Evolutionary conservation across 352 stramenopile species (phyloP).

Genomic region (Phytophthora pseudosyringae): DNA sequence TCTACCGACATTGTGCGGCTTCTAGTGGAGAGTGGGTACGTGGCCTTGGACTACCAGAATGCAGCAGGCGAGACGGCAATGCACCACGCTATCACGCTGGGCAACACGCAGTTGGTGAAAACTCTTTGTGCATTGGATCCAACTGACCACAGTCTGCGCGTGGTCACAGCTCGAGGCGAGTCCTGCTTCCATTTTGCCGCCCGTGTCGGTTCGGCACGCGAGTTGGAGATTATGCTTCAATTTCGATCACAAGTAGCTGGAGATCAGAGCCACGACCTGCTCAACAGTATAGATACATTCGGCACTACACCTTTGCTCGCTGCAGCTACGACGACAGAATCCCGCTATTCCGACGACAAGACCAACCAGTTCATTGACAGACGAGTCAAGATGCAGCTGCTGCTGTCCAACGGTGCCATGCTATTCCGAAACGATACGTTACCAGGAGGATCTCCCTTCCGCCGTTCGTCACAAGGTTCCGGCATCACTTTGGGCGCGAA

Average conservation of each 20-base stretch:
- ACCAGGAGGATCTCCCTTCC: slow-evolving; percentile 1
- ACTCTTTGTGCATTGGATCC: slow-evolving; percentile 22
- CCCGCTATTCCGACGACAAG: not conserved
- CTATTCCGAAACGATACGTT: slow-evolving; percentile 4
- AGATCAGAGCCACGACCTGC: not conserved
- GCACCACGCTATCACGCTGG: slow-evolving; percentile 25
- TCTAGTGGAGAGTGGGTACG: slow-evolving; percentile 29
- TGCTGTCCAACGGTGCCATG: slow-evolving; percentile 8
- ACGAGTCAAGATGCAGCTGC: slow-evolving; percentile 18
- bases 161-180: slow-evolving; percentile 1
- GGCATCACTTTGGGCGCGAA: slow-evolving; percentile 7
- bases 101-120: slow-evolving; percentile 22
- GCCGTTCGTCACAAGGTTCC: not conserved
- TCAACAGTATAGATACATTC: slow-evolving; percentile 1
- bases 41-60: slow-evolving; percentile 11
- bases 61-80: slow-evolving; percentile 21
- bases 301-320: slow-evolving; percentile 12
- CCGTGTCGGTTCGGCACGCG: slow-evolving; percentile 9
- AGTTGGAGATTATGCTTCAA: slow-evolving; percentile 23
- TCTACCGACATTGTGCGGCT: slow-evolving; percentile 20
- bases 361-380: slow-evolving; percentile 1
- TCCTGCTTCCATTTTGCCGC: slow-evolving; percentile 25
- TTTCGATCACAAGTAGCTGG: not conserved
- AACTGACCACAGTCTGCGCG: slow-evolving; percentile 1
- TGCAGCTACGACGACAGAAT: slow-evolving; percentile 10